Evolutionary conservation across 257 asterid genomes (phyloP).

Genomic region (Nicotiana otophora): DNA sequence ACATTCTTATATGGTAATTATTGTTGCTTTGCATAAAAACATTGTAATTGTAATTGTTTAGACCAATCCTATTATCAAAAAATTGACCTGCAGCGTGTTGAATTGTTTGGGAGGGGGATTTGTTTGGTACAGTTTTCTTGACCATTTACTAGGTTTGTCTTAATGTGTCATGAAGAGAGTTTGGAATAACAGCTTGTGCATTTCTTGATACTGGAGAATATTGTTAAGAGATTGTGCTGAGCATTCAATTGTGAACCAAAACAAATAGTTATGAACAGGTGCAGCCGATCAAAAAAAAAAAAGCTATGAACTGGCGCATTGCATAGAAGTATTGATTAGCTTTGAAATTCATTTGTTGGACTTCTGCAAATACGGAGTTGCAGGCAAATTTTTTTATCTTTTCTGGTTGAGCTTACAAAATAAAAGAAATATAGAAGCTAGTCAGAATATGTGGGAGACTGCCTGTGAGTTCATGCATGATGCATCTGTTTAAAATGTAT

Average conservation of each 20-base stretch:
- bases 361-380: background rate
- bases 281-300: background rate
- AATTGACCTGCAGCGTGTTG: conserved; percentile 53
- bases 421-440: background rate
- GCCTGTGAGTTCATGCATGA: background rate
- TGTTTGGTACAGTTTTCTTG: background rate
- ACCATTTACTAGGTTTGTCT: background rate
- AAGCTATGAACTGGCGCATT: background rate
- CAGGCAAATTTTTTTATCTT: background rate
- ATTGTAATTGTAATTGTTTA: background rate
- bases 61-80: background rate
- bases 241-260: background rate
- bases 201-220: background rate
- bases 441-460: background rate
- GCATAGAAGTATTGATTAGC: background rate
- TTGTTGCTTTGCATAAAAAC: background rate
- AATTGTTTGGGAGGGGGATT: conserved; percentile 18
- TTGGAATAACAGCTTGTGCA: background rate
- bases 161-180: background rate
- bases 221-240: background rate
- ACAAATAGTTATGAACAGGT: background rate
- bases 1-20: background rate
- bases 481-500: background rate
- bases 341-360: background rate
- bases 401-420: background rate